A percentile compares a stretch with the other conserved stretches of the same genome.
Evolutionary conservation across 2,329 filamentous ascomycete species (phyloP).

Genomic region (Canariomyces notabilis): DNA sequence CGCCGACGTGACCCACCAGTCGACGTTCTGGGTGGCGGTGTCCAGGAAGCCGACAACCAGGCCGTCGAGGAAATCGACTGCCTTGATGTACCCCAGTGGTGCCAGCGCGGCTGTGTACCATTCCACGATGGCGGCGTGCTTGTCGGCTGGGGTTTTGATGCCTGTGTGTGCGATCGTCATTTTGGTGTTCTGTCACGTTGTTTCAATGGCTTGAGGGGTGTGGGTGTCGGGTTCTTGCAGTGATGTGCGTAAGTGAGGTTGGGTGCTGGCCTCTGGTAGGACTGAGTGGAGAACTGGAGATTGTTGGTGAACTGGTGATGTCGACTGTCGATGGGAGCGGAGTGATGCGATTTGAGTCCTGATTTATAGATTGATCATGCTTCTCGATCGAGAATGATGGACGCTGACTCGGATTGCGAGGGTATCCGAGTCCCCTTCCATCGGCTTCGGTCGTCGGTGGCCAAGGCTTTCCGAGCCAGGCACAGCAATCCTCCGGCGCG

Average conservation of each 20-base stretch:
- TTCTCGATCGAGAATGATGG: too few relatives aligned
- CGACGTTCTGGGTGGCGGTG: conserved; percentile 20
- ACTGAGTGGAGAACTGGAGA: not conserved
- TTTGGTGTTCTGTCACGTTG: conserved; percentile 5
- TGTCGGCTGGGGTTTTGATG: conserved; percentile 28
- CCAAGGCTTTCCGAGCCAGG: not conserved
- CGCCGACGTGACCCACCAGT: conserved; percentile 29
- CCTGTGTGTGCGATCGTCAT: conserved; percentile 36
- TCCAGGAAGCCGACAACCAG: conserved; percentile 27
- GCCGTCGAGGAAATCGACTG: conserved; percentile 26
- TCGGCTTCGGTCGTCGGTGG: not conserved
- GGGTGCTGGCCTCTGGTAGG: not conserved
- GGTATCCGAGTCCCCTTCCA: not conserved
- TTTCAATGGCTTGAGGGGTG: not conserved
- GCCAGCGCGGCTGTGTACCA: conserved; percentile 34
- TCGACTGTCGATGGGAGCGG: too few relatives aligned
- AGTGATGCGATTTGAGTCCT: too few relatives aligned
- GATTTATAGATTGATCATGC: too few relatives aligned
- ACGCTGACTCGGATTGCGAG: not conserved
- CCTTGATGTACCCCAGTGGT: conserved; percentile 34
- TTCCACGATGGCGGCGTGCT: conserved; percentile 27
- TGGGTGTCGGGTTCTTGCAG: not conserved
- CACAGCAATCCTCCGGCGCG: conserved; percentile 1
- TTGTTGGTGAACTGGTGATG: not conserved
- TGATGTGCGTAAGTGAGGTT: not conserved